Evolutionary conservation across 164 flowering plant species (phyloP), one percentile per base, ranked within the genome.

Genomic region (Stephania yunnanensis): DNA sequence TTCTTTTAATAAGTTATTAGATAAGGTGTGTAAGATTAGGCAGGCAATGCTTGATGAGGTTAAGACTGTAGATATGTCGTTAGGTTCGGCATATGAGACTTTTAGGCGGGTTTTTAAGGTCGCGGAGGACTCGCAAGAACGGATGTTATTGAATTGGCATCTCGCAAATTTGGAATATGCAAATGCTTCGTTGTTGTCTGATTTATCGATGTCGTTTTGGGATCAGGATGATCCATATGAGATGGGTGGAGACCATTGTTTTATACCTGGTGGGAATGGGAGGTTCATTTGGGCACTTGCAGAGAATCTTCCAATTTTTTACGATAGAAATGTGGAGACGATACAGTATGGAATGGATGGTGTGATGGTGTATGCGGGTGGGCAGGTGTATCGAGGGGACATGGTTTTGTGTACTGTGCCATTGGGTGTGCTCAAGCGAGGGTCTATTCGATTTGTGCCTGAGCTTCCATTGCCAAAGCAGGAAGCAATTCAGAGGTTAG

Each of bases 171-270:
- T 95, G 69, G 99, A 95, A 76, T 95, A 95, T 78, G 99, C 99
- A 0, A 95, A 95, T 89, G 99, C 99, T 0, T 80, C 94, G 0
- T 70, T 87, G 75, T 80, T 95, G 85, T 87, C 93, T 46, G 88
- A 91, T 80, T 83, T 95, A 73, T 95, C 99, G 0, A 86, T 92
- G 95, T 96, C 93, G 4, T 93, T 85, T 71, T 95, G 99, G 99
- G 99, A 95, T 81, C 99, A 95, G 77, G 99, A 95, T 84, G 99
- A 95, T 80, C 99, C 98, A 0, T 95, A 86, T 82, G 99, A 95
- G 81, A 95, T 95, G 99, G 98, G 98, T 13, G 99, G 99, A 30
- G 99, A 95, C 73, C 99, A 95, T 77, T 95, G 99, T 78, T 95
- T 95, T 78, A 89, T 95, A 71, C 98, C 99, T 6, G 99, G 98